Conservation (phyloP, 148 eudicot genomes). For the Heliamphora exappendiculata region DNA sequence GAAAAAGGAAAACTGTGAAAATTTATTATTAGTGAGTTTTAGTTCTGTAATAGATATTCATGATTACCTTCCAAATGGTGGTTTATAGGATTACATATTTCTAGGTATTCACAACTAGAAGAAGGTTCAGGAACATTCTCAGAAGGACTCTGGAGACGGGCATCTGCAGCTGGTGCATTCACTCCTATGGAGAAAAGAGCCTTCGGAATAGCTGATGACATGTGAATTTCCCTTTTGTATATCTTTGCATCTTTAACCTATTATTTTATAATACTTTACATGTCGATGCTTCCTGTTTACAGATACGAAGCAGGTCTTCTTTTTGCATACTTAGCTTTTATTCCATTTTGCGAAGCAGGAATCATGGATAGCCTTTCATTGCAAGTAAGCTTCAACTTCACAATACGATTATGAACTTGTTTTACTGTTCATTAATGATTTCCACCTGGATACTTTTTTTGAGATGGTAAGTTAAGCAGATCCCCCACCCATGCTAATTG, state of each 20-base stretch:
- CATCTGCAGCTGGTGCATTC: constrained; percentile 75
- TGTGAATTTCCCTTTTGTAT: constrained; percentile 31
- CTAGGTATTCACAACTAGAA: constrained; percentile 59
- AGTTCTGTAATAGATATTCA: neutral
- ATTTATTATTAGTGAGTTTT: neutral
- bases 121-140: constrained; percentile 50
- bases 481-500: neutral
- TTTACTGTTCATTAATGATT: neutral
- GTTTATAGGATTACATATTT: constrained; percentile 17
- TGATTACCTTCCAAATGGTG: neutral
- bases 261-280: neutral
- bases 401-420: neutral
- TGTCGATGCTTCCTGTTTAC: constrained; percentile 21
- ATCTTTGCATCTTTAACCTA: neutral
- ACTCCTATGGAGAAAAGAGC: constrained; percentile 79
- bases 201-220: constrained; percentile 95
- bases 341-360: constrained; percentile 88
- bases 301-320: constrained; percentile 98
- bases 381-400: constrained; percentile 42
- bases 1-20: neutral
- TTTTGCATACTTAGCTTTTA: constrained; percentile 71
- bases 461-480: neutral
- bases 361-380: constrained; percentile 76
- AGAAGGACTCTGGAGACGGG: constrained; percentile 94
- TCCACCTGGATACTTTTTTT: neutral